phyloP scores from a whole-genome alignment of 352 stramenopile genomes.

The Elongisporangium undulatum region DNA sequence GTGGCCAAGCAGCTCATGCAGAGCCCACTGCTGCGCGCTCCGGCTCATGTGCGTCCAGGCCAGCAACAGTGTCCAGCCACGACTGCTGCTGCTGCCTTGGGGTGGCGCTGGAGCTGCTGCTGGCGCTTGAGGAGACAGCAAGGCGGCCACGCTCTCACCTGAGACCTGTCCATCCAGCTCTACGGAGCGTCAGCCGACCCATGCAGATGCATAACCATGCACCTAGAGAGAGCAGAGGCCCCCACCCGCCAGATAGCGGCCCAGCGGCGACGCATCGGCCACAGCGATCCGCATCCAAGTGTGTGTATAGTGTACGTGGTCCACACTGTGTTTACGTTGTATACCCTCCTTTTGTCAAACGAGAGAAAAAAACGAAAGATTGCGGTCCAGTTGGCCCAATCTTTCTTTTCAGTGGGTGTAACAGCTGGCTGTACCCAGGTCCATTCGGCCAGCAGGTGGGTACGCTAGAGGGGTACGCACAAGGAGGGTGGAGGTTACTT shows the following conservation, averaged over 20 bases:
- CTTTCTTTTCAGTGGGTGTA: neutral
- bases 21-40: neutral
- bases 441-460: neutral
- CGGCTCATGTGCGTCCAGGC: slow-evolving; percentile 1
- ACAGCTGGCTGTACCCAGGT: neutral
- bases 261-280: slow-evolving; percentile 36
- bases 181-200: neutral
- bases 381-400: neutral
- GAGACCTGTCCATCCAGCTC: slow-evolving; percentile 4
- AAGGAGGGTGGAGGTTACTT: neutral
- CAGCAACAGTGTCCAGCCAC: neutral
- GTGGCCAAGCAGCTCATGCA: neutral
- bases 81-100: neutral
- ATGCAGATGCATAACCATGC: neutral
- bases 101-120: neutral
- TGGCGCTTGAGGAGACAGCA: neutral
- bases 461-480: neutral
- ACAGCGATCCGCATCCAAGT: slow-evolving; percentile 42
- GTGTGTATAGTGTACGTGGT: neutral
- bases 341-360: neutral
- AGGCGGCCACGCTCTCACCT: neutral
- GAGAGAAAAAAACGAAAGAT: neutral
- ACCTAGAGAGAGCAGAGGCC: neutral
- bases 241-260: slow-evolving; percentile 50
- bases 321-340: neutral